Evolutionary conservation across 345 rosid species (phyloP).

Genomic region (Pelargonium nanum): DNA sequence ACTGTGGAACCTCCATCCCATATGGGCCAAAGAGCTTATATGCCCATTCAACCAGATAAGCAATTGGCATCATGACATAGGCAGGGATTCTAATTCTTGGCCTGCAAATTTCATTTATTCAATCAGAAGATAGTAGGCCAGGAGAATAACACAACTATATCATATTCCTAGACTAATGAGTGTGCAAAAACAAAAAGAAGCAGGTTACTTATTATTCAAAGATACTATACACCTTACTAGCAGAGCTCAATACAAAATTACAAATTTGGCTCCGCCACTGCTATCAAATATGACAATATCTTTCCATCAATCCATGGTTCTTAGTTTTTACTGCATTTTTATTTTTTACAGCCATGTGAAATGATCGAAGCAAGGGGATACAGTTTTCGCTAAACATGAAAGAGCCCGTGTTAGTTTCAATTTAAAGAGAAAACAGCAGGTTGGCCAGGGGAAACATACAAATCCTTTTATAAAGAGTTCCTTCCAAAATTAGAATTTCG

Average conservation of each 20-base stretch:
- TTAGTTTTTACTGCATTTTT: too few relatives aligned
- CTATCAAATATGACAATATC: too few relatives aligned
- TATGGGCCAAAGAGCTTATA: conserved; percentile 63
- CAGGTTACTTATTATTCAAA: neutral
- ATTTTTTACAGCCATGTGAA: too few relatives aligned
- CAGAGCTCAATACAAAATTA: neutral
- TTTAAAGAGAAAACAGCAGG: too few relatives aligned
- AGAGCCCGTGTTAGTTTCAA: too few relatives aligned
- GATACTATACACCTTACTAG: neutral
- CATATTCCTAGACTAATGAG: conserved; percentile 1
- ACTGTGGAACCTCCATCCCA: conserved; percentile 85
- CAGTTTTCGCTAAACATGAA: too few relatives aligned
- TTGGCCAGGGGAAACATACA: conserved; percentile 1
- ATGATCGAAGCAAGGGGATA: too few relatives aligned
- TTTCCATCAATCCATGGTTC: too few relatives aligned
- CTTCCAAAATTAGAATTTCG: neutral
- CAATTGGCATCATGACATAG: conserved; percentile 66
- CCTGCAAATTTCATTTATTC: conserved; percentile 42
- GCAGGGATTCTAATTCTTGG: conserved; percentile 84
- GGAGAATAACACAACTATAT: conserved; percentile 3
- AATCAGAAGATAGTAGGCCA: conserved; percentile 12
- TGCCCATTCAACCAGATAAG: conserved; percentile 54
- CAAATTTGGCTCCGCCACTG: too few relatives aligned
- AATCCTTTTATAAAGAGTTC: neutral
- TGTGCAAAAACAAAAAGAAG: neutral